A percentile compares a stretch with the other conserved stretches of the same genome.
These are phyloP conservation scores for Candida dajiaensis DNA, from an alignment of 805 yeast species.

Conservation along the genomic window DNA sequence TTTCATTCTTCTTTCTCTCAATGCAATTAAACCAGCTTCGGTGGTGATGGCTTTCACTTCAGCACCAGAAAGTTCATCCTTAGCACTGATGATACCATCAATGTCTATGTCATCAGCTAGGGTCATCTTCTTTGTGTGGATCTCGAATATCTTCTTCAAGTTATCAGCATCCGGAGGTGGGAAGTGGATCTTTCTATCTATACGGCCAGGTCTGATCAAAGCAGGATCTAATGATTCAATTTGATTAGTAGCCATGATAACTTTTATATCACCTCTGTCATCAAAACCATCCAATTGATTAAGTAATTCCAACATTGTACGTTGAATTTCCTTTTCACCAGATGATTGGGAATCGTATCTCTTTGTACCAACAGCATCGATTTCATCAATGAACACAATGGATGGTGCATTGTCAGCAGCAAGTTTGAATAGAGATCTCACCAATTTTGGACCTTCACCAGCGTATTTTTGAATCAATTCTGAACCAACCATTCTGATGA, in stretches of 20 bases:
- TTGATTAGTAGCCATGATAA: conserved; percentile 96
- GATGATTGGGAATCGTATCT: conserved; percentile 87
- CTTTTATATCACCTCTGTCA: conserved; percentile 95
- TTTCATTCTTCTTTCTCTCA: conserved; percentile 96
- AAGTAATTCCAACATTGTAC: conserved; percentile 94
- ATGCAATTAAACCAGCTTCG: conserved; percentile 92
- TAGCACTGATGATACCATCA: conserved; percentile 81
- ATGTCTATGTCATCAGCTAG: conserved; percentile 81
- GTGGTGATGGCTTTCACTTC: conserved; percentile 97
- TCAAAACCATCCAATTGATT: conserved; percentile 97
- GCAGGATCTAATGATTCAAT: conserved; percentile 95
- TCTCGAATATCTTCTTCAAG: conserved; percentile 84
- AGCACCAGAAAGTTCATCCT: conserved; percentile 95
- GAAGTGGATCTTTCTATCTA: conserved; percentile 90
- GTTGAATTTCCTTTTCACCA: conserved; percentile 95
- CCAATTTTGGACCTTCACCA: conserved; percentile 96
- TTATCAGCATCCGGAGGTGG: conserved; percentile 94
- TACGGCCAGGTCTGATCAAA: conserved; percentile 93
- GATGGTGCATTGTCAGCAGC: conserved; percentile 98
- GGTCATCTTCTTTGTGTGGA: conserved; percentile 92
- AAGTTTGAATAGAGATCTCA: conserved; percentile 90
- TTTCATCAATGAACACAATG: conserved; percentile 97
- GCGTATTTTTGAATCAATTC: conserved; percentile 94
- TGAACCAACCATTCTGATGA: conserved; percentile 92
- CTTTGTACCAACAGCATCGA: conserved; percentile 98